Evolutionary conservation across 805 yeast genomes (phyloP), one percentile per base, ranked within the genome.

Genomic region (Candida silvatica): DNA sequence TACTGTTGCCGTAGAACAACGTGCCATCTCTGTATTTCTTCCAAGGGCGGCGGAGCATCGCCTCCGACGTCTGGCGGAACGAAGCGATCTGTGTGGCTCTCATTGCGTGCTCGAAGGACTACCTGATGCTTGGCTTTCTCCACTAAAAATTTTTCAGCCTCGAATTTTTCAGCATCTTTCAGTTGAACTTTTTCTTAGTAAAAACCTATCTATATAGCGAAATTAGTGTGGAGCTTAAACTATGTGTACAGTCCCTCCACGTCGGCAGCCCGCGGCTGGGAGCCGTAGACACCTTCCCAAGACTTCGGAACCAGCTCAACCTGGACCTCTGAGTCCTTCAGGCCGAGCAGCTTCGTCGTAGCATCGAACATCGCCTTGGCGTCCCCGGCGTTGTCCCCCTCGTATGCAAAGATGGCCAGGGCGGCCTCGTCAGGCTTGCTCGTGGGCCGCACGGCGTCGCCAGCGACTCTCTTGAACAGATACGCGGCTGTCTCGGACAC

Each of bases 211-310:
- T 77, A 46, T 69, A 88, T 22, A 88, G 56, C n/a, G n/a, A n/a
- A n/a, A n/a, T n/a, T n/a, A n/a, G n/a, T n/a, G n/a, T n/a, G n/a
- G n/a, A n/a, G n/a, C n/a, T n/a, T n/a, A n/a, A n/a, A n/a, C n/a
- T n/a, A n/a, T n/a, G n/a, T n/a, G n/a, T n/a, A n/a, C n/a, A n/a
- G n/a, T n/a, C n/a, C n/a, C n/a, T n/a, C n/a, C n/a, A n/a, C n/a
- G n/a, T n/a, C n/a, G n/a, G n/a, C n/a, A n/a, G n/a, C 2, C 77
- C 75, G 45, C 67, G 74, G 39, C 68, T 74, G n/a, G n/a, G n/a
- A n/a, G 2, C 97, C 97, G 48, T 88, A 88, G 0, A 82, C 80
- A 2, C 94, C 86, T 6, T 55, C 52, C 97, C 97, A 88, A 25
- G 95, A 82, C 12, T 66, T 60, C 0, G 97, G 97, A 6, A 52